Evolutionary conservation across 2,329 filamentous ascomycete species (phyloP).

Genomic region (Diaporthe australafricana): DNA sequence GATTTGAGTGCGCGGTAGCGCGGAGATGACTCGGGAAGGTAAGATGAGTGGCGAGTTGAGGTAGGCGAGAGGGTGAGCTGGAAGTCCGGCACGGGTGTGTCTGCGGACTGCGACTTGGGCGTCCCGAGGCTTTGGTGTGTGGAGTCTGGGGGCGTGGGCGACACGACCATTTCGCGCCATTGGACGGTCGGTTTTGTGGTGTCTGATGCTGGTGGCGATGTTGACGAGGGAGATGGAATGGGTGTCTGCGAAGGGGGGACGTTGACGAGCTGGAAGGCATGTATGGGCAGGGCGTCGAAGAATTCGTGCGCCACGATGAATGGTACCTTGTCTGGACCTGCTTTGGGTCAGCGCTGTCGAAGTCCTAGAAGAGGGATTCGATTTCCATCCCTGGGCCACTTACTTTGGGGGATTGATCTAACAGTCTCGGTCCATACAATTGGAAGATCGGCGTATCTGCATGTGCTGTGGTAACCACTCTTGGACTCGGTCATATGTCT

Average conservation of each 20-base stretch:
- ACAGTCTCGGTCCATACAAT: slow-evolving; percentile 93
- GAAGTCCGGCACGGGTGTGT: slow-evolving; percentile 79
- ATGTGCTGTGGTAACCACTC: slow-evolving; percentile 78
- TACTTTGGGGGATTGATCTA: slow-evolving; percentile 80
- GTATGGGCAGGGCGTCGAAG: slow-evolving; percentile 97
- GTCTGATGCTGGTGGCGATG: slow-evolving; percentile 52
- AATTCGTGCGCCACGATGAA: slow-evolving; percentile 98
- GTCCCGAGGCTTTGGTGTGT: slow-evolving; percentile 66
- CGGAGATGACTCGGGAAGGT: slow-evolving; percentile 83
- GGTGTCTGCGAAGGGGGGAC: slow-evolving; percentile 44
- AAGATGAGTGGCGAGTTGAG: slow-evolving; percentile 84
- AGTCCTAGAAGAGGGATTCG: not conserved
- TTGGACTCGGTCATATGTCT: slow-evolving; percentile 76
- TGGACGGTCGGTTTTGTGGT: slow-evolving; percentile 58
- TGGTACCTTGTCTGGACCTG: slow-evolving; percentile 77
- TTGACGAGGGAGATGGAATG: slow-evolving; percentile 53
- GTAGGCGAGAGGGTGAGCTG: slow-evolving; percentile 82
- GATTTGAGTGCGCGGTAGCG: slow-evolving; percentile 82
- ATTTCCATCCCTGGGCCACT: slow-evolving; percentile 38
- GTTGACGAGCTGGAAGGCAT: slow-evolving; percentile 85
- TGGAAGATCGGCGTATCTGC: slow-evolving; percentile 80
- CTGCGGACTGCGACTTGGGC: slow-evolving; percentile 61
- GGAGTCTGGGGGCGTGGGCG: slow-evolving; percentile 68
- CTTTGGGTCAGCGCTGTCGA: slow-evolving; percentile 13
- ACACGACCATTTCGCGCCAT: slow-evolving; percentile 87